Evolutionary conservation across 306 rosid species (phyloP), one percentile per base, ranked within the genome.

Genomic region (Vicia faba): DNA sequence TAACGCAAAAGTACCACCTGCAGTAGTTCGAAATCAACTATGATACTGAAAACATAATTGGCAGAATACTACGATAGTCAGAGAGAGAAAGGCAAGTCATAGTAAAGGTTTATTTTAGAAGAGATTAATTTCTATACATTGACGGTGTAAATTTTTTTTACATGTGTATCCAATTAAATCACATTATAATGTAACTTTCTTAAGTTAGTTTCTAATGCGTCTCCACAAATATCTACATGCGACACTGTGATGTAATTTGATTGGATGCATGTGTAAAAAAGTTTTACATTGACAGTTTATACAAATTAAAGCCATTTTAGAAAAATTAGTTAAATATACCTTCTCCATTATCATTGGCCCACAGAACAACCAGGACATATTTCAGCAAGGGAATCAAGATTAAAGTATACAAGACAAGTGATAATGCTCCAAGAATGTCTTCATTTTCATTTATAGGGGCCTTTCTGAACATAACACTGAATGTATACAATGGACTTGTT

Each of bases 1-100:
- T 82, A 95, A 82, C 33, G 99, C 99, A 90, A 95, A 95, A 68
- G 99, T 95, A 75, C 99, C 99, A 78, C 99, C 99, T 93, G 90
- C 85, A 84, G 74, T 62, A 82, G 66, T 73, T 73, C 45, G 20
- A 43, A 46, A 56, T 63, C 69, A 80, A 54, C n/a, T 25, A 66
- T 35, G 51, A 46, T 23, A 28, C 55, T 53, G 38, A 61, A 62
- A 49, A 38, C 53, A 43, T 28, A 23, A 53, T 38, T 43, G 9
- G 8, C 38, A 31, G 58, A 14, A 43, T n/a, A 68, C 50, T 48
- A 39, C 12, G 46, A 64, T 48, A 9, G 56, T n/a, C 50, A 40
- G 39, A 26, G 26, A 39, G 63, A 43, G 58, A 55, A 8, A 38
- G 5, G 9, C 15, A 39, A 13, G 7, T 28, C 63, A 44, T 18